A percentile compares a stretch with the other conserved stretches of the same genome.
These are phyloP conservation scores for Ascoidea rubescens DNA, from an alignment of 805 yeast species.

Conservation along the genomic window DNA sequence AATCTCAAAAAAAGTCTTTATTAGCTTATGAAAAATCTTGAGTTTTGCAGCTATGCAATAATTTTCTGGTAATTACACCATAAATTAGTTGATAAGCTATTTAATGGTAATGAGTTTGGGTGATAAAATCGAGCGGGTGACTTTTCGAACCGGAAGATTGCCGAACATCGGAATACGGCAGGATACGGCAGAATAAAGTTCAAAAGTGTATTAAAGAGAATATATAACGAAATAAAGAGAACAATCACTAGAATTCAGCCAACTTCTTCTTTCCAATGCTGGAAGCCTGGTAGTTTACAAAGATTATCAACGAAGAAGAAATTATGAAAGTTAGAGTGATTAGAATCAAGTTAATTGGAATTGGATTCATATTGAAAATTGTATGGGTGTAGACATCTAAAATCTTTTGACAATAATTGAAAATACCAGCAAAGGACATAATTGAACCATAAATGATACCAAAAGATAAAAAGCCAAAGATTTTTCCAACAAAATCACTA, in stretches of 20 bases:
- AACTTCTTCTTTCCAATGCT: conserved; percentile 5
- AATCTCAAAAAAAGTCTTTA: no score
- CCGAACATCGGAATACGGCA: no score
- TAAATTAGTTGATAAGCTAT: no score
- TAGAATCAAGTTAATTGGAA: conserved; percentile 55
- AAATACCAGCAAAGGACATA: conserved; percentile 70
- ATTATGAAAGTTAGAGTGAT: conserved; percentile 34
- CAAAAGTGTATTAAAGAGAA: no score
- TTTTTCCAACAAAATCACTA: conserved; percentile 82
- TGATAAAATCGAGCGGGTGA: no score
- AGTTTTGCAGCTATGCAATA: no score
- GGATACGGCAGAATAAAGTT: no score
- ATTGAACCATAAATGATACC: conserved; percentile 86
- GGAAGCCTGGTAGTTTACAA: conserved; percentile 5
- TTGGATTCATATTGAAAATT: conserved; percentile 59
- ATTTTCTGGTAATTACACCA: no score
- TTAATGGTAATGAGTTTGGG: no score
- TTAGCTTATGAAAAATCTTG: no score
- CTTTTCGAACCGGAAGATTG: no score
- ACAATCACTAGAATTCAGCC: neutral
- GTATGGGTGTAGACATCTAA: conserved; percentile 63
- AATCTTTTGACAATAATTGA: conserved; percentile 56
- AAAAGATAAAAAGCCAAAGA: conserved; percentile 85
- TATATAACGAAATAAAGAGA: no score
- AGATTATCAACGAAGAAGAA: conserved; percentile 1